Conservation (phyloP, 805 yeast genomes). For the Pichia eremophila region DNA sequence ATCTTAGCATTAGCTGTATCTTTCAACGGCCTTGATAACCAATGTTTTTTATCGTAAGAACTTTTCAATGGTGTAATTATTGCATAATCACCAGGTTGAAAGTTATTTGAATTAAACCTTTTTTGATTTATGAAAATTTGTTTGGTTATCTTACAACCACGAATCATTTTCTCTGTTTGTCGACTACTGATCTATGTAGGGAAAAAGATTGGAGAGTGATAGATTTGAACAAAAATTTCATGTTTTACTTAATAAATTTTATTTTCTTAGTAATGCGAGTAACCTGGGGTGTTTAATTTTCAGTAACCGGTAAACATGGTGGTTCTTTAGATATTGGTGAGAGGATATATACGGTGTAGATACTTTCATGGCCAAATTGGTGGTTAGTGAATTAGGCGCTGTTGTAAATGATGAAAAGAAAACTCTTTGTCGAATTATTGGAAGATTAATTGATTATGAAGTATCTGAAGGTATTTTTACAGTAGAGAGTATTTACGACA, state of each 20-base stretch:
- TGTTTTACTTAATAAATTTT: too few relatives aligned
- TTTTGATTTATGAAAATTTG: neutral
- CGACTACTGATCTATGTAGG: too few relatives aligned
- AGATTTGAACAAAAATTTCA: too few relatives aligned
- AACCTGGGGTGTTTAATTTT: too few relatives aligned
- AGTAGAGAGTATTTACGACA: conserved; percentile 10
- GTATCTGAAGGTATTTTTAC: conserved; percentile 10
- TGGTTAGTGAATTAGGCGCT: conserved; percentile 6
- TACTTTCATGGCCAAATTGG: neutral
- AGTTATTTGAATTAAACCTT: neutral
- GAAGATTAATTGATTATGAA: conserved; percentile 16
- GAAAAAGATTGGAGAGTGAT: too few relatives aligned
- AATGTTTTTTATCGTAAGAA: conserved; percentile 16
- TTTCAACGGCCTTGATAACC: conserved; percentile 25
- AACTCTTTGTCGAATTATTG: conserved; percentile 15
- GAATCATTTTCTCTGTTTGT: neutral
- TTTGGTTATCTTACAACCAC: neutral
- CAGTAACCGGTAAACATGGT: too few relatives aligned
- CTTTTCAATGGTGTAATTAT: conserved; percentile 21
- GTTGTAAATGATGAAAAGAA: conserved; percentile 8
- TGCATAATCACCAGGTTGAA: conserved; percentile 23
- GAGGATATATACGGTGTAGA: neutral
- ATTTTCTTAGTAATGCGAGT: too few relatives aligned
- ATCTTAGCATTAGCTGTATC: conserved; percentile 4
- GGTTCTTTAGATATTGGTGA: neutral